phyloP scores from a whole-genome alignment of 805 yeast species.

The Schwanniomyces sp. region DNA sequence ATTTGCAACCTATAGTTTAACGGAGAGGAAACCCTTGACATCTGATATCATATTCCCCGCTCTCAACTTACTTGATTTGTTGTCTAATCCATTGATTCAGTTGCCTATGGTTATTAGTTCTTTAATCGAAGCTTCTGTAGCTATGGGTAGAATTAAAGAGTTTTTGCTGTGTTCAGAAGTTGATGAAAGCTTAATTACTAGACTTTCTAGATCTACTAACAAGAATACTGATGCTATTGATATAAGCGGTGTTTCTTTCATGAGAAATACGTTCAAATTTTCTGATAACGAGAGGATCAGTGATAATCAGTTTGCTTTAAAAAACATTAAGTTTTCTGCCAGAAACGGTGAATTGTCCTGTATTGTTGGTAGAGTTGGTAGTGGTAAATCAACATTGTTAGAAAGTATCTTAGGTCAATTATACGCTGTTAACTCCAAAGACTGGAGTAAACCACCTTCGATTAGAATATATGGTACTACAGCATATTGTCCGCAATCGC shows the following conservation, averaged over 20 bases:
- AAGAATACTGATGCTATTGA: slow-evolving; percentile 22
- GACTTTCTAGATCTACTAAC: slow-evolving; percentile 13
- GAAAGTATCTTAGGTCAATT: slow-evolving; percentile 29
- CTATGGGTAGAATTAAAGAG: slow-evolving; percentile 32
- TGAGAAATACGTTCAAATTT: slow-evolving; percentile 22
- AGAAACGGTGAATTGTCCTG: slow-evolving; percentile 37
- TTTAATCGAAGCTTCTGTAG: slow-evolving; percentile 29
- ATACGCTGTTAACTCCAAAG: not conserved
- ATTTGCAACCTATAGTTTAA: slow-evolving; percentile 26
- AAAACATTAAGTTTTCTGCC: slow-evolving; percentile 32
- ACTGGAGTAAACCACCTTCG: slow-evolving; percentile 17
- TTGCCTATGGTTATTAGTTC: slow-evolving; percentile 32
- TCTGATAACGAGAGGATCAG: slow-evolving; percentile 8
- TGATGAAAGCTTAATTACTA: slow-evolving; percentile 21
- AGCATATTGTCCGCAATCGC: slow-evolving; percentile 42
- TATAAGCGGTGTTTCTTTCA: slow-evolving; percentile 30
- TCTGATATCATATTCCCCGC: slow-evolving; percentile 42
- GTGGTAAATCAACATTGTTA: slow-evolving; percentile 40
- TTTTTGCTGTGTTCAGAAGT: slow-evolving; percentile 35
- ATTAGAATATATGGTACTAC: slow-evolving; percentile 28
- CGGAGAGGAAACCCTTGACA: slow-evolving; percentile 24
- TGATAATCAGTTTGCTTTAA: slow-evolving; percentile 26
- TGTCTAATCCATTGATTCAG: slow-evolving; percentile 33
- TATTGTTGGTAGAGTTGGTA: slow-evolving; percentile 43
- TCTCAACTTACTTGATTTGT: slow-evolving; percentile 34